Evolutionary conservation across 1,139 yeast genomes (phyloP).

Genomic region (Suhomyces ambrosiae): DNA sequence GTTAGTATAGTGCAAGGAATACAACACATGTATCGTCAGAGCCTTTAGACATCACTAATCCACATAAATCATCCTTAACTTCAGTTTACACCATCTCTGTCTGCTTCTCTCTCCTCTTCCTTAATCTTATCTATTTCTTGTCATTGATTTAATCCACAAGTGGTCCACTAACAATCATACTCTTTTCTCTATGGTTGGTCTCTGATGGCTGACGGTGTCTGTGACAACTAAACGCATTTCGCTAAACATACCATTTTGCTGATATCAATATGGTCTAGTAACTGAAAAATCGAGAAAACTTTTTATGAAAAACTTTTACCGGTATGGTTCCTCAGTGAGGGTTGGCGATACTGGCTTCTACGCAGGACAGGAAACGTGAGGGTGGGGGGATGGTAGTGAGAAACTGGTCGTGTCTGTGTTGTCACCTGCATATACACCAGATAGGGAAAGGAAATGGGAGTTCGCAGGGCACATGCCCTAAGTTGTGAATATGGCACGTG

Average conservation of each 20-base stretch:
- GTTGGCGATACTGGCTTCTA: slow-evolving; percentile 5
- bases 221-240: neutral
- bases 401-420: neutral
- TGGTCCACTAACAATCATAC: too few relatives aligned
- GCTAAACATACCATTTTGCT: slow-evolving; percentile 36
- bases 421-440: neutral
- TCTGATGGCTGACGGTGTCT: neutral
- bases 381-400: neutral
- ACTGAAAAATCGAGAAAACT: slow-evolving; percentile 14
- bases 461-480: too few relatives aligned
- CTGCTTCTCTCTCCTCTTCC: neutral
- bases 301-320: slow-evolving; percentile 14
- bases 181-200: neutral
- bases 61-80: too few relatives aligned
- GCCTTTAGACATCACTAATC: too few relatives aligned
- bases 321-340: slow-evolving; percentile 10
- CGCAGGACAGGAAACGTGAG: slow-evolving; percentile 4
- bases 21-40: too few relatives aligned
- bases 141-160: neutral
- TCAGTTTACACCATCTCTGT: too few relatives aligned
- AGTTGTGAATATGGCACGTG: too few relatives aligned
- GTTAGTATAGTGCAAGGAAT: slow-evolving; percentile 48
- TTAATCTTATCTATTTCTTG: neutral
- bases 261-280: slow-evolving; percentile 21
- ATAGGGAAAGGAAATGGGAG: too few relatives aligned